A percentile compares a stretch with the other conserved stretches of the same genome.
phyloP scores from a whole-genome alignment of 2,329 filamentous ascomycete genomes.

The Sclerotinia trifoliorum region DNA sequence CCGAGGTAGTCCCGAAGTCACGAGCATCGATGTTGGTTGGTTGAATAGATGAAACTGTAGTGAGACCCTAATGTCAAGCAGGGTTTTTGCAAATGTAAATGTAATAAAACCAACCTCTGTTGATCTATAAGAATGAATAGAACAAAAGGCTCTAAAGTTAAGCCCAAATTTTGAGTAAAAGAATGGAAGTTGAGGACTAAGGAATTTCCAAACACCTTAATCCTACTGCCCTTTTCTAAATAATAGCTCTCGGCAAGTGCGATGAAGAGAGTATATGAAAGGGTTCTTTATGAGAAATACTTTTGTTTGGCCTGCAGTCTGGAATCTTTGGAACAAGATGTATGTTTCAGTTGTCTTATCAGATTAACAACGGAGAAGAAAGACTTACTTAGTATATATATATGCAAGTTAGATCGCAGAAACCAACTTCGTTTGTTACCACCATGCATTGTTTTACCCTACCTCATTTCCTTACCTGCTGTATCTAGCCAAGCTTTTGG shows the following conservation, averaged over 20 bases:
- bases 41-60: not conserved
- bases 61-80: not conserved
- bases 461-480: not conserved
- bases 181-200: not conserved
- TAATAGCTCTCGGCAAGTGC: not conserved
- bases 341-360: not conserved
- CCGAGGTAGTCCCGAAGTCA: constrained; percentile 7
- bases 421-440: not conserved
- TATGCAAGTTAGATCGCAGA: not conserved
- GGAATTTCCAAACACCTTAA: not conserved
- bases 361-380: not conserved
- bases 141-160: not conserved
- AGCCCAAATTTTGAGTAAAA: not conserved
- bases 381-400: not conserved
- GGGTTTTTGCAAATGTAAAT: not conserved
- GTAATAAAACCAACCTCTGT: not conserved
- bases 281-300: not conserved
- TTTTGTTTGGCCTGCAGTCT: too few relatives aligned
- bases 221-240: too few relatives aligned
- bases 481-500: too few relatives aligned
- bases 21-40: not conserved
- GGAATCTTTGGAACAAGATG: not conserved
- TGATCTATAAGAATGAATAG: not conserved
- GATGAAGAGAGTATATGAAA: not conserved
- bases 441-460: not conserved